Evolutionary conservation across 2,329 filamentous ascomycete species (phyloP), one percentile per base, ranked within the genome.

Genomic region (Graphiopsis chlorocephala): DNA sequence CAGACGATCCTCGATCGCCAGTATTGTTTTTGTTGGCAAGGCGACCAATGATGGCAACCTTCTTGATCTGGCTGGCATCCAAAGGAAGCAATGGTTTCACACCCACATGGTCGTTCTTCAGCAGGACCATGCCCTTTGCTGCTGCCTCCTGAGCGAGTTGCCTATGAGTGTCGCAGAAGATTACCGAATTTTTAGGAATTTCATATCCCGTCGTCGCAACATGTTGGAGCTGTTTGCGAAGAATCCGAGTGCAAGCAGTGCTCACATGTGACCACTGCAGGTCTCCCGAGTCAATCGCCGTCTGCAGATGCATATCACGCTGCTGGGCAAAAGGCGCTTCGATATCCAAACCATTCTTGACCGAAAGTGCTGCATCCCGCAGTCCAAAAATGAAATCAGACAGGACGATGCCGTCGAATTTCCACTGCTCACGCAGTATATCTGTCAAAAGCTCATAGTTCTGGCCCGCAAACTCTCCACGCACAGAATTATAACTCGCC

Each of bases 271-370:
- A 55, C 64, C 58, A 65, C 11, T 45, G 31, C 17, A 63, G 26
- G 10, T 62, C 35, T 26, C 56, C 56, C 29, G 61, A 17, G 12
- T 65, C 35, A 2, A 68, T 20, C 17, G 60, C 65, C 15, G 48
- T 25, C 8, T 56, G 31, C 7, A 68, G 48, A 14, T 56, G 52
- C 31, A 56, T 50, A 2, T 56, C 53, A 11, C 68, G 50, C 29
- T 65, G 63, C 25, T 64, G 63, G 15, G 60, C 48, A 38, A 68
- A 67, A 14, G 68, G 68, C 20, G 65, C 60, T 38, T 69, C 68
- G 14, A 69, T 64, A 31, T 69, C 68, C 23, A 67, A 33, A 2
- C 68, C 68, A 48, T 66, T 65, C 35, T 67, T 67, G 23, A 69
- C 62, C 4, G 67, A 68, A 14, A 65, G 45, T 25, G 64, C 59